Evolutionary conservation across 495 filamentous ascomycete genomes (phyloP).

Genomic region (Chaetomidium leptoderma): DNA sequence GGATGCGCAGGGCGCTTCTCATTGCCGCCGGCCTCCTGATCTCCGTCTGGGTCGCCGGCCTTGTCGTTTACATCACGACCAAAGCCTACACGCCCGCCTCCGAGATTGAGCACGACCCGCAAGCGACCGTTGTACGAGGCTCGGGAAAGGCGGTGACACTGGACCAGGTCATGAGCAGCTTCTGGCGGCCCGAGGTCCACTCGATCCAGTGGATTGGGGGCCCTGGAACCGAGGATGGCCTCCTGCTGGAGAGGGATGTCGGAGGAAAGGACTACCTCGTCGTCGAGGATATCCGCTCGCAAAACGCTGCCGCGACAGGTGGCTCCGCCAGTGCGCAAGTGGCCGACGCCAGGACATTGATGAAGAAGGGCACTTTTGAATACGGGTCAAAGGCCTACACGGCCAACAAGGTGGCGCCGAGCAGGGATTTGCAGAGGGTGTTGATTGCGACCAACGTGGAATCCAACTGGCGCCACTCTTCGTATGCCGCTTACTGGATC

Average conservation of each 20-base stretch:
- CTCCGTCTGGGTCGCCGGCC: conserved; percentile 74
- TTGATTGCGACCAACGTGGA: conserved; percentile 65
- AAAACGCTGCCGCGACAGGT: conserved; percentile 31
- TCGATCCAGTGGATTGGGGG: conserved; percentile 85
- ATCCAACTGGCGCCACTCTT: conserved; percentile 87
- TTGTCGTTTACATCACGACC: conserved; percentile 66
- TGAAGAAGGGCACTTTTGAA: conserved; percentile 62
- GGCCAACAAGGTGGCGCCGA: conserved; percentile 64
- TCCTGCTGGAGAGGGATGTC: conserved; percentile 64
- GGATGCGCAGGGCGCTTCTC: conserved; percentile 62
- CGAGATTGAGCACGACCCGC: conserved; percentile 60
- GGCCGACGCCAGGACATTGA: conserved; percentile 60
- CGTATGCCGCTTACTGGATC: conserved; percentile 81
- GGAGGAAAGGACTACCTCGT: conserved; percentile 65
- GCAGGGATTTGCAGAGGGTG: conserved; percentile 77
- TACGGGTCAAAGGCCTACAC: conserved; percentile 49
- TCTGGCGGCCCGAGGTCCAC: conserved; percentile 65
- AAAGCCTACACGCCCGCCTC: conserved; percentile 62
- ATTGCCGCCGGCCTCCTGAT: conserved; percentile 61
- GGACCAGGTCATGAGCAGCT: conserved; percentile 68
- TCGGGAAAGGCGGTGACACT: conserved; percentile 75
- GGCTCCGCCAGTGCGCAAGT: conserved; percentile 36
- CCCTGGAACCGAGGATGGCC: conserved; percentile 77
- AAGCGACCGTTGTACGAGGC: conserved; percentile 58
- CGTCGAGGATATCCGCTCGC: conserved; percentile 75